phyloP scores from a whole-genome alignment of 1,284 basidiomycete genomes.

The Abortiporus biennis region DNA sequence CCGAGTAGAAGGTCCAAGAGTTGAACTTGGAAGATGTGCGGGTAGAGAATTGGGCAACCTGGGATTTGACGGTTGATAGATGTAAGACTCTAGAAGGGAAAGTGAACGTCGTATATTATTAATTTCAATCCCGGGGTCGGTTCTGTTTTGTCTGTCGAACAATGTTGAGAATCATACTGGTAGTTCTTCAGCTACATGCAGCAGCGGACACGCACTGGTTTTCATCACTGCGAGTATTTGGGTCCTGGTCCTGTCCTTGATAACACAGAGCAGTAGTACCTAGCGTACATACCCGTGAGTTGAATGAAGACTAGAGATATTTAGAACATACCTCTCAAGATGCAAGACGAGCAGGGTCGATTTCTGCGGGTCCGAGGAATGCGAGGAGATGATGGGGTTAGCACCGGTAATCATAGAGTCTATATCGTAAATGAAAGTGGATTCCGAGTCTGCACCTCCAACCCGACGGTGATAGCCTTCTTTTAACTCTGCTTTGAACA shows the following conservation, averaged over 20 bases:
- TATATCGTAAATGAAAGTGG: no score
- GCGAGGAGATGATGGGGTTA: conserved; percentile 16
- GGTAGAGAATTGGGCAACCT: conserved; percentile 15
- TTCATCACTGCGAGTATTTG: conserved; percentile 45
- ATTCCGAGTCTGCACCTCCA: no score
- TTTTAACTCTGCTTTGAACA: no score
- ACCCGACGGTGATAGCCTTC: no score
- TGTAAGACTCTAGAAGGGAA: conserved; percentile 62
- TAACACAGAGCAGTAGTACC: conserved; percentile 74
- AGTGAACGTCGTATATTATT: conserved; percentile 68
- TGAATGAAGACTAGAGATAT: neutral
- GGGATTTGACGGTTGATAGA: conserved; percentile 35
- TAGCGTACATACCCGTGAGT: conserved; percentile 19
- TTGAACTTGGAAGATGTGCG: neutral
- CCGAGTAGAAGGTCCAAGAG: neutral
- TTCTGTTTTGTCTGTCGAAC: conserved; percentile 44
- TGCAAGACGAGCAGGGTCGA: conserved; percentile 77
- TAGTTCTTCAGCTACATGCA: no score
- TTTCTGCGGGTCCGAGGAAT: conserved; percentile 43
- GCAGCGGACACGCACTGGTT: conserved; percentile 23
- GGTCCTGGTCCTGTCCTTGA: conserved; percentile 34
- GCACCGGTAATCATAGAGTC: conserved; percentile 5
- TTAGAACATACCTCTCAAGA: conserved; percentile 52
- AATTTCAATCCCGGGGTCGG: conserved; percentile 70
- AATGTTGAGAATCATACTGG: no score